Base-by-base conservation (phyloP, 345 rosid genomes). In the Geranium brycei region DNA sequence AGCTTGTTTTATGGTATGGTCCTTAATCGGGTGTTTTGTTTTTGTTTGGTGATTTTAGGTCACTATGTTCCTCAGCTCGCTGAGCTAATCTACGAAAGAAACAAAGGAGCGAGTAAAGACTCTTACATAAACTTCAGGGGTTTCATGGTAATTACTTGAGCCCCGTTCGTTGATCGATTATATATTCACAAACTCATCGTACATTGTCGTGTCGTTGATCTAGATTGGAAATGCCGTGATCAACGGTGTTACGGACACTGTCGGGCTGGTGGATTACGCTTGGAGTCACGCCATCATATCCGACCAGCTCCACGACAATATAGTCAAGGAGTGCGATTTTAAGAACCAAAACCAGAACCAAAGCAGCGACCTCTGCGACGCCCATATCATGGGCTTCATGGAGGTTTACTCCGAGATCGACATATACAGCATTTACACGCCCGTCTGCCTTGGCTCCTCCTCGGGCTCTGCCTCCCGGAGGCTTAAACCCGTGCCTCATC, bases 51-150 rank as follows among this genome's bases (percentile, higher is more conserved):
- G 41, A 35, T 35, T 32, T 5, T 56, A 88, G 96, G 96, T 66
- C 95, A 89, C 57, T 87, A 85, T 73, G 95, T 81, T 65, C 95
- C 95, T n/a, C 95, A 89, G 63, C 87, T 89, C 5, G 86, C 95
- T 17, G 84, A 89, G 67, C 69, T 75, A 19, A 83, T 89, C 47
- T 74, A 73, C 62, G 83, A 87, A 23, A 75, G 76, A 65, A 87
- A 87, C 79, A 72, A 80, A 72, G 67, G 58, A 19, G 78, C 71
- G 10, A 56, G 41, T 62, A 62, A 58, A 28, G 70, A 68, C 28
- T 69, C 79, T 1, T 73, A 64, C 68, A 87, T 89, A 65, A 87
- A 89, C 62, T 79, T 89, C 59, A 89, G 83, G 66, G 95, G 96
- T 14, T 76, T 89, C 81, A 83, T 89, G 86, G 95, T 87, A 70